Conservation (phyloP, 208 protist species). For the Herpetomonas samuelpessoai region DNA sequence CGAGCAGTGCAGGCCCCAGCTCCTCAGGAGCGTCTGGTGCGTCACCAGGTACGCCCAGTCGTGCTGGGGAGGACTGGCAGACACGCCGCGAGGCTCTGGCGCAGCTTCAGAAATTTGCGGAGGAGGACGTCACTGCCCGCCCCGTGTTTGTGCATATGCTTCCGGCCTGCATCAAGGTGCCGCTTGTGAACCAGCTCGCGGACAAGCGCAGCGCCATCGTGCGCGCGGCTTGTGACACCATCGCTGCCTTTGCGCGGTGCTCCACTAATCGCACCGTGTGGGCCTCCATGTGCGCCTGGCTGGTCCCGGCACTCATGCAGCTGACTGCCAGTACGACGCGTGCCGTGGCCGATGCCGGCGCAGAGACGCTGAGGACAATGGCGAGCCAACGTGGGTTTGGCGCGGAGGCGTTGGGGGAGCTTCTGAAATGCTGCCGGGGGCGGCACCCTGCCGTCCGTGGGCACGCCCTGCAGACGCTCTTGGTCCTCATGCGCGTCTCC, state of each 20-base stretch:
- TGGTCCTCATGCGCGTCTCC: constrained; percentile 28
- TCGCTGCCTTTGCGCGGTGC: constrained; percentile 18
- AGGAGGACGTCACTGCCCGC: constrained; percentile 23
- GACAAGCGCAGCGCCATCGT: constrained; percentile 35
- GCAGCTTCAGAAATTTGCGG: constrained; percentile 22
- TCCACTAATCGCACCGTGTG: constrained; percentile 4
- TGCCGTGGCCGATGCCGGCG: constrained; percentile 22
- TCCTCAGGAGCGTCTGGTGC: too few relatives aligned
- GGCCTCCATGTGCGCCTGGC: constrained; percentile 35
- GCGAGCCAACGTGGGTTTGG: constrained; percentile 34
- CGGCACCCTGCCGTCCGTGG: constrained; percentile 38
- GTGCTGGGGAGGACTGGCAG: constrained; percentile 22
- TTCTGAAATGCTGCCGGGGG: constrained; percentile 40
- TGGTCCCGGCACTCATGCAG: constrained; percentile 34
- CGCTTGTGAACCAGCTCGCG: constrained; percentile 35
- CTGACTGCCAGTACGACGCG: constrained; percentile 28
- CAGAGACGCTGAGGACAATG: constrained; percentile 23
- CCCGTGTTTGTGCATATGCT: constrained; percentile 31
- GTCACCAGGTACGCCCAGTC: too few relatives aligned
- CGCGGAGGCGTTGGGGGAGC: constrained; percentile 26
- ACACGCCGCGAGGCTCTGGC: constrained; percentile 26
- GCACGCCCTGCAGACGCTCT: constrained; percentile 31
- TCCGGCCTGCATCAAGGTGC: constrained; percentile 41
- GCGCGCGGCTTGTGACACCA: constrained; percentile 15
- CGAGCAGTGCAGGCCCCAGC: too few relatives aligned